phyloP scores from a whole-genome alignment of 2,329 filamentous ascomycete genomes.

The Camillea tinctor region DNA sequence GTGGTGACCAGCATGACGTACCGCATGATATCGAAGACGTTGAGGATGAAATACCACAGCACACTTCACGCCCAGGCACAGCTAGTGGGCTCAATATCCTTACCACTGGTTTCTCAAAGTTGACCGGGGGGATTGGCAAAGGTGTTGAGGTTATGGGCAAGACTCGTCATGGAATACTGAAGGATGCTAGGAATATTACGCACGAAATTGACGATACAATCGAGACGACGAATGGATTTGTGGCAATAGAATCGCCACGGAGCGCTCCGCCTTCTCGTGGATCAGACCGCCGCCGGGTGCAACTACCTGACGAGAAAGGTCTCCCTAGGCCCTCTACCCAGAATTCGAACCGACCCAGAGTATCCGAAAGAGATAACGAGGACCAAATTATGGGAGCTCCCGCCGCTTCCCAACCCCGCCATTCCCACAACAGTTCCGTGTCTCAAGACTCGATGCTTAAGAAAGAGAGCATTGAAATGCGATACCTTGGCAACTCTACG shows the following conservation, averaged over 20 bases:
- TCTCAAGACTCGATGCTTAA: slow-evolving; percentile 42
- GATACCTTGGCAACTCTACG: slow-evolving; percentile 48
- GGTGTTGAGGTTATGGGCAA: slow-evolving; percentile 41
- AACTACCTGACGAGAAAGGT: slow-evolving; percentile 35
- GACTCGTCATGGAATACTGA: slow-evolving; percentile 44
- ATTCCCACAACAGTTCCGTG: slow-evolving; percentile 37
- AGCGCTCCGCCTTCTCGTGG: slow-evolving; percentile 19
- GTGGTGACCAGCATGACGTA: slow-evolving; percentile 52
- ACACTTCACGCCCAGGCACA: slow-evolving; percentile 5
- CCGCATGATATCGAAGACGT: slow-evolving; percentile 51
- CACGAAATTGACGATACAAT: slow-evolving; percentile 52
- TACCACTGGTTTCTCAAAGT: slow-evolving; percentile 42
- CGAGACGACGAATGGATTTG: slow-evolving; percentile 57
- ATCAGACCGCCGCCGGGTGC: slow-evolving; percentile 31
- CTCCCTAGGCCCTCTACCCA: slow-evolving; percentile 26
- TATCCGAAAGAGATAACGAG: slow-evolving; percentile 21
- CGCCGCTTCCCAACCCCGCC: slow-evolving; percentile 21
- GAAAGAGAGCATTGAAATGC: slow-evolving; percentile 33
- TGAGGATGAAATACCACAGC: slow-evolving; percentile 29
- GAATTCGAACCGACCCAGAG: slow-evolving; percentile 16
- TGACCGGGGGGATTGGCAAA: slow-evolving; percentile 51
- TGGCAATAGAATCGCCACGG: slow-evolving; percentile 29
- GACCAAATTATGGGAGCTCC: slow-evolving; percentile 30
- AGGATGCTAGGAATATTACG: slow-evolving; percentile 45
- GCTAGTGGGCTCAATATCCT: slow-evolving; percentile 26